Conservation (phyloP, 768 basidiomycete genomes). For the Pleurotus citrinopileatus region DNA sequence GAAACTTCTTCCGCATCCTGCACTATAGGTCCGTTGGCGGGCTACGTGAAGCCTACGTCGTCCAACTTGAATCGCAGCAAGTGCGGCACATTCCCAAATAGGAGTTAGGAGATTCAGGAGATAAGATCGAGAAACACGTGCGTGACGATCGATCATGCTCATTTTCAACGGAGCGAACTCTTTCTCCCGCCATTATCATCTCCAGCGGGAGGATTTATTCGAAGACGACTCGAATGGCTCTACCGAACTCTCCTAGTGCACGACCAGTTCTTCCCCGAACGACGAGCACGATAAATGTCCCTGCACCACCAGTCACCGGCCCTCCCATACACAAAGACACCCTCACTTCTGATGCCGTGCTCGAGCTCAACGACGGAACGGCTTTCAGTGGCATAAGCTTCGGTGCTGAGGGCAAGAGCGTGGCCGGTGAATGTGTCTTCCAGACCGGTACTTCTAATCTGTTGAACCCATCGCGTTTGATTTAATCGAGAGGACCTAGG, state of each 20-base stretch:
- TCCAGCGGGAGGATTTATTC: slow-evolving; percentile 7
- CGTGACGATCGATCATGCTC: not conserved
- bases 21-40: no score
- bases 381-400: slow-evolving; percentile 89
- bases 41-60: no score
- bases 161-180: slow-evolving; percentile 7
- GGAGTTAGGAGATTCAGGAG: not conserved
- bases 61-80: no score
- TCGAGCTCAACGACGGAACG: slow-evolving; percentile 90
- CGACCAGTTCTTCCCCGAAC: slow-evolving; percentile 7
- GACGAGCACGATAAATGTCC: slow-evolving; percentile 2
- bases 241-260: no score
- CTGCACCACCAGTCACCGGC: slow-evolving; percentile 23
- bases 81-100: no score
- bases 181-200: slow-evolving; percentile 9
- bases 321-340: slow-evolving; percentile 28
- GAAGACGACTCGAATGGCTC: no score
- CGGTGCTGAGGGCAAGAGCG: slow-evolving; percentile 86
- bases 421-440: slow-evolving; percentile 98
- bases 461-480: slow-evolving; percentile 8
- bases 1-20: no score
- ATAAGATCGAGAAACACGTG: slow-evolving; percentile 2
- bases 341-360: slow-evolving; percentile 55
- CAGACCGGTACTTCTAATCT: slow-evolving; percentile 77
- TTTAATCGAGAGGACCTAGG: slow-evolving; percentile 46